phyloP scores from a whole-genome alignment of 2,329 filamentous ascomycete species.

The Myriosclerotinia scirpicola region DNA sequence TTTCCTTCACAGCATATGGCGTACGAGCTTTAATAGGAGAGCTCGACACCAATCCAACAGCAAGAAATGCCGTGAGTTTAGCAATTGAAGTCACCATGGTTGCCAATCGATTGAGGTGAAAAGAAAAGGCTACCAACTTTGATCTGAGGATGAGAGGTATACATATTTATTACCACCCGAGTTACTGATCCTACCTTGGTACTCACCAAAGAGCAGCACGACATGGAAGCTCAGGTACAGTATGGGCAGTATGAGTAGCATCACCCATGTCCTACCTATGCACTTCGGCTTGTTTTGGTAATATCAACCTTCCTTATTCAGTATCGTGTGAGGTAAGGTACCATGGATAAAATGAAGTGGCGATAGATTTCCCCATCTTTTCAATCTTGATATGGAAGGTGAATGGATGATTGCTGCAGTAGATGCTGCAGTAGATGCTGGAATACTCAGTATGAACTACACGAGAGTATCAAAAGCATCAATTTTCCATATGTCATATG shows the following conservation, averaged over 20 bases:
- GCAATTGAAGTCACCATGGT: conserved; percentile 24
- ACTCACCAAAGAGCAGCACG: not conserved
- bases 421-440: not conserved
- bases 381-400: conserved; percentile 16
- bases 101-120: conserved; percentile 3
- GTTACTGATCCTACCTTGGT: not conserved
- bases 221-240: not conserved
- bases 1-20: conserved; percentile 25
- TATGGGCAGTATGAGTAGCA: not conserved
- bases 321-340: conserved; percentile 20
- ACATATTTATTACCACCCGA: not conserved
- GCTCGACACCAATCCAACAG: conserved; percentile 15
- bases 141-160: not conserved
- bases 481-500: not conserved
- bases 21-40: conserved; percentile 24
- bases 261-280: not conserved
- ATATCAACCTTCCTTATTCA: not conserved
- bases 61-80: not conserved
- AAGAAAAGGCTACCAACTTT: not conserved
- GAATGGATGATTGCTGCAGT: no score
- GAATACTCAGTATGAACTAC: not conserved
- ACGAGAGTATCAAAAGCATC: not conserved
- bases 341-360: conserved; percentile 1
- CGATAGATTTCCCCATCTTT: conserved; percentile 6
- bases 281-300: not conserved